A percentile compares a stretch with the other conserved stretches of the same genome.
Conservation (phyloP, 345 rosid species). For the Rhizophora apiculata region DNA sequence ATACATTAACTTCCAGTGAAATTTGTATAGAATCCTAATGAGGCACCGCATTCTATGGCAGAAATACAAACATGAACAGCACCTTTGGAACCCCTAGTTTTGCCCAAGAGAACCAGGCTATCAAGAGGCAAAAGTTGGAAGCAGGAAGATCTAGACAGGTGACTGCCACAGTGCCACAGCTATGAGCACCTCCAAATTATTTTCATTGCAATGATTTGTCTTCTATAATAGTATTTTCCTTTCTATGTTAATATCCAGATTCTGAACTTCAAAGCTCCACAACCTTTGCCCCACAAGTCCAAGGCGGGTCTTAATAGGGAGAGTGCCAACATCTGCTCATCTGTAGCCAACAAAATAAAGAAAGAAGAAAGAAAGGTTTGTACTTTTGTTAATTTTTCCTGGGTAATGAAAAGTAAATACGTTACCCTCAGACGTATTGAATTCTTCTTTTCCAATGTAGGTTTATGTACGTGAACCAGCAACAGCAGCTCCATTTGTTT, state of each 20-base stretch:
- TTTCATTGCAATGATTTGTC: background rate
- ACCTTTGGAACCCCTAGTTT: slow-evolving; percentile 45
- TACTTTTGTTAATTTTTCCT: slow-evolving; percentile 1
- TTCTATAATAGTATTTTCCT: background rate
- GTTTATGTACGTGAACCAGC: slow-evolving; percentile 55
- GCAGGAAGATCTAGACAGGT: slow-evolving; percentile 90
- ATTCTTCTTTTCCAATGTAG: slow-evolving; percentile 23
- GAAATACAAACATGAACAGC: slow-evolving; percentile 36
- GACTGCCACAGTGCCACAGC: background rate
- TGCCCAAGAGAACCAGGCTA: slow-evolving; percentile 87
- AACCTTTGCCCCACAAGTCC: slow-evolving; percentile 70
- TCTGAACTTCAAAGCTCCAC: slow-evolving; percentile 65
- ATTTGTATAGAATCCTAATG: slow-evolving; percentile 3
- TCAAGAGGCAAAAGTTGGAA: slow-evolving; percentile 93
- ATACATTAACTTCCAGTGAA: background rate
- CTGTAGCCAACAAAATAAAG: slow-evolving; percentile 37
- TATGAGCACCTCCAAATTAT: background rate
- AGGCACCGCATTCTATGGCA: slow-evolving; percentile 14
- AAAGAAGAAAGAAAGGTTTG: slow-evolving; percentile 81
- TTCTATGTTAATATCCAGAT: slow-evolving; percentile 46
- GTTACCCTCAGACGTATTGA: background rate
- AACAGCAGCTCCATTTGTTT: slow-evolving; percentile 46
- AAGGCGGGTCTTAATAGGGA: slow-evolving; percentile 56
- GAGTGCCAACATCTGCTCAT: slow-evolving; percentile 40
- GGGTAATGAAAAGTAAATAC: too few species aligned